Conservation (phyloP, 306 rosid species). For the Vachellia pachyceras region DNA sequence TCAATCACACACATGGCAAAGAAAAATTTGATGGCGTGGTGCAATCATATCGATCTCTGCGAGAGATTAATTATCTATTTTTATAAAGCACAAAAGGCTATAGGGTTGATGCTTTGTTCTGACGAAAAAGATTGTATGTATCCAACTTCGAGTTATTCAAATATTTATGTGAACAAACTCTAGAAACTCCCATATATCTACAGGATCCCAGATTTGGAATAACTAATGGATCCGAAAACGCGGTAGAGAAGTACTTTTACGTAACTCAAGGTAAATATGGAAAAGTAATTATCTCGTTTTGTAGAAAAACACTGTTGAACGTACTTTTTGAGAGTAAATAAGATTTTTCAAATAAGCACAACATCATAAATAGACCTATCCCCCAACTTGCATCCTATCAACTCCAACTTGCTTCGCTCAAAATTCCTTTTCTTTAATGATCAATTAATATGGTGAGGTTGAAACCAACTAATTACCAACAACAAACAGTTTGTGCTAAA, state of each 20-base stretch:
- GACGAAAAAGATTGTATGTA: slow-evolving; percentile 18
- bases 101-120: neutral
- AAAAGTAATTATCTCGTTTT: no score
- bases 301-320: no score
- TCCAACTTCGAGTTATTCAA: slow-evolving; percentile 17
- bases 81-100: neutral
- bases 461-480: neutral
- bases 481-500: neutral
- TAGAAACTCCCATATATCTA: neutral
- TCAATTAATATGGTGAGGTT: neutral
- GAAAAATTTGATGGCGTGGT: neutral
- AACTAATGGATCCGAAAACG: no score
- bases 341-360: no score
- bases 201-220: no score
- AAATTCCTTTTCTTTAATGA: neutral
- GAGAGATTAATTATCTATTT: neutral
- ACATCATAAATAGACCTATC: neutral
- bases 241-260: no score
- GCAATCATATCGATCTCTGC: neutral
- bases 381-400: no score
- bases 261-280: no score
- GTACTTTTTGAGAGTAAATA: no score
- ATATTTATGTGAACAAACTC: slow-evolving; percentile 9
- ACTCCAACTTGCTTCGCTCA: neutral
- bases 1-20: neutral